Base-by-base conservation (phyloP, 1,284 basidiomycete genomes). In the Pascua guehoae region DNA sequence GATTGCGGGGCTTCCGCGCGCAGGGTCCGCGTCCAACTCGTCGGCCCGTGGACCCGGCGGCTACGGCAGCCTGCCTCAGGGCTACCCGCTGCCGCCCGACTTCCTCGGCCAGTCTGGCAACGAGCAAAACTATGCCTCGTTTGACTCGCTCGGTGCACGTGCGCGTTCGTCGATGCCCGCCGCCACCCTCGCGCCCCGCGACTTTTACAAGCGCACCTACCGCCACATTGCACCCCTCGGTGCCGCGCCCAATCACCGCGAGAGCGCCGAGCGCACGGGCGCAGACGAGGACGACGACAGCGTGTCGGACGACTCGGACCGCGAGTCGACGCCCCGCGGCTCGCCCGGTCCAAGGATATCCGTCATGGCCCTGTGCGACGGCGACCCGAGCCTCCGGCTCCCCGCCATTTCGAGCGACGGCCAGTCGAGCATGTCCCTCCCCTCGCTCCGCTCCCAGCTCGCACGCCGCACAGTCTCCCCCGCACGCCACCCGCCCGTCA, bases 131-230 rank as follows among this genome's bases (percentile, higher is more conserved):
- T 53, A 49, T 44, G 52, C 50, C 14, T 68, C 66, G 37, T 75
- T 75, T 52, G 73, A 75, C 58, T 69, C 71, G 17, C 66, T 75
- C 9, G 60, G 53, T 12, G 69, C 67, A 4, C 60, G 65, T 17
- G 53, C 61, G 2, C 71, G 71, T 50, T 37, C 58, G 9, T 49
- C 64, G 2, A 54, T 68, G 8, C 65, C 65, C 2, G 49, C 65
- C 0, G 69, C 71, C 38, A 71, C 66, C 2, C 61, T 72, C 42
- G 69, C 67, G 2, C 66, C 66, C 2, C 65, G 66, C 18, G 69
- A 73, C 56, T 75, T 71, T 53, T 71, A 74, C 68, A 71, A 72
- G 61, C 74, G 73, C 64, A 72, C 69, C 3, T 75, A 72, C 56
- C 55, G 73, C 36, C 71, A 76, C 56, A 69, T 77, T 38, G 67